These are phyloP conservation scores for Emergomyces africanus DNA, from an alignment of 2,329 filamentous ascomycete species.

Conservation along the genomic window DNA sequence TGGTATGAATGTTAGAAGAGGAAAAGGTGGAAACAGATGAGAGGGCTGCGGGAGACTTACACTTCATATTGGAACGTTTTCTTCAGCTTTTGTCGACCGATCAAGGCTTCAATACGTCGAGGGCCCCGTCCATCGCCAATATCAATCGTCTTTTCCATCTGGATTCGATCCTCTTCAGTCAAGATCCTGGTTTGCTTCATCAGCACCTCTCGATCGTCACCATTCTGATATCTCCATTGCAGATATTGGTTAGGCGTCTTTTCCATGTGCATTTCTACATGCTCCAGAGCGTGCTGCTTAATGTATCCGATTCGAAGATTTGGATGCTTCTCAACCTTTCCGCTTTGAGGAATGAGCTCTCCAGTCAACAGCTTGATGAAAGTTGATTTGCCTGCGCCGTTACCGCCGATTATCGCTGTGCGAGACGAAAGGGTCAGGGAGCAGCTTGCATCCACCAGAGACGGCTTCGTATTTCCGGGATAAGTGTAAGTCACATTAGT, in stretches of 20 bases:
- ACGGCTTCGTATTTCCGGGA: constrained; percentile 76
- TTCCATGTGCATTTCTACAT: constrained; percentile 98
- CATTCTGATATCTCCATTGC: constrained; percentile 96
- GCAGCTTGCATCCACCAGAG: constrained; percentile 76
- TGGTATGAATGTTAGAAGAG: constrained; percentile 17
- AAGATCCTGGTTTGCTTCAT: constrained; percentile 94
- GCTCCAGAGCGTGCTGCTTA: constrained; percentile 97
- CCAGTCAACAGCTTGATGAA: constrained; percentile 96
- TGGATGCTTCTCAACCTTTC: constrained; percentile 94
- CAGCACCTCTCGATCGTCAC: constrained; percentile 91
- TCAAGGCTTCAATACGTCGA: constrained; percentile 71
- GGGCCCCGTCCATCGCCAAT: constrained; percentile 67
- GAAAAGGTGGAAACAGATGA: neutral
- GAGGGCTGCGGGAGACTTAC: constrained; percentile 34
- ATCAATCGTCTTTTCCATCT: constrained; percentile 86
- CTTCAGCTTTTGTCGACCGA: constrained; percentile 97
- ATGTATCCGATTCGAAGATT: constrained; percentile 99
- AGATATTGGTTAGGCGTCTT: constrained; percentile 99
- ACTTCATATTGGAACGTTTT: constrained; percentile 98
- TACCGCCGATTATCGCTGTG: constrained; percentile 91
- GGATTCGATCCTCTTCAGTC: constrained; percentile 69
- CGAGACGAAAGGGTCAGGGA: constrained; percentile 79
- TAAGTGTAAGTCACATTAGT: constrained; percentile 85
- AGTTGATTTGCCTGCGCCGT: constrained; percentile 96
- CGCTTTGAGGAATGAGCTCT: constrained; percentile 68